Percentiles rank a stretch among this genome's conserved stretches.
Evolutionary conservation across 169 alveolate species (phyloP).

Genomic region (Besnoitia besnoiti): DNA sequence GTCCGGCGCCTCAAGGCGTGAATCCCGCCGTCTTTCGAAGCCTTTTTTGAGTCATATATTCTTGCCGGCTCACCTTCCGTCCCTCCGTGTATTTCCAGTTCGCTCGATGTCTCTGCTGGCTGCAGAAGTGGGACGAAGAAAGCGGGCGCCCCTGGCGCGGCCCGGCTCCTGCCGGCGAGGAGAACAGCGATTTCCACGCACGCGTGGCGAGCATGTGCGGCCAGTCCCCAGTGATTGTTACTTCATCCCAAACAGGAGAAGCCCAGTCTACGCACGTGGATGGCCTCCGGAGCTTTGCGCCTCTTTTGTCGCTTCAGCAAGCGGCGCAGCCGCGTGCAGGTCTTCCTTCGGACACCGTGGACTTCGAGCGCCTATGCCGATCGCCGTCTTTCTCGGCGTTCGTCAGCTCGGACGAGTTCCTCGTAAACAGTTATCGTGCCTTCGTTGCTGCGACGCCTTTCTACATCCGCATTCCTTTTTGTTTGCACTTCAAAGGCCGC

Average conservation of each 20-base stretch:
- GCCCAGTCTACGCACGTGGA: too few relatives aligned
- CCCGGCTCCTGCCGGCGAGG: too few relatives aligned
- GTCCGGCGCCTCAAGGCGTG: too few relatives aligned
- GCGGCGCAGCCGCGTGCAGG: not conserved
- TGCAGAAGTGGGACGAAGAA: too few relatives aligned
- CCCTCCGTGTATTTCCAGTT: too few relatives aligned
- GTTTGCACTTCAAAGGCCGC: not conserved
- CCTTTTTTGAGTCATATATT: too few relatives aligned
- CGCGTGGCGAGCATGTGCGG: not conserved
- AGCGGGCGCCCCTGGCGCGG: too few relatives aligned
- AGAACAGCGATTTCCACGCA: not conserved
- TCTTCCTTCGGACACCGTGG: not conserved
- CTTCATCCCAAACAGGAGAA: too few relatives aligned
- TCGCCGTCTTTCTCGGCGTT: not conserved
- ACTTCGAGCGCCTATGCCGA: not conserved
- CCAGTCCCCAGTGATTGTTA: not conserved
- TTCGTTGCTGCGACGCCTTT: conserved; percentile 44
- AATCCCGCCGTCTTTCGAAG: too few relatives aligned
- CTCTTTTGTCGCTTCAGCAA: not conserved
- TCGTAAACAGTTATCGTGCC: not conserved
- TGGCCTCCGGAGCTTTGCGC: too few relatives aligned
- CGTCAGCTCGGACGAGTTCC: not conserved
- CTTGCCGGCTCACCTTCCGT: too few relatives aligned
- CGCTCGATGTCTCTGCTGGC: too few relatives aligned
- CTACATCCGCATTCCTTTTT: conserved; percentile 51